Percentiles rank a stretch among this genome's conserved stretches.
Evolutionary conservation across 768 basidiomycete genomes (phyloP).

Genomic region (Lentinula sp.): DNA sequence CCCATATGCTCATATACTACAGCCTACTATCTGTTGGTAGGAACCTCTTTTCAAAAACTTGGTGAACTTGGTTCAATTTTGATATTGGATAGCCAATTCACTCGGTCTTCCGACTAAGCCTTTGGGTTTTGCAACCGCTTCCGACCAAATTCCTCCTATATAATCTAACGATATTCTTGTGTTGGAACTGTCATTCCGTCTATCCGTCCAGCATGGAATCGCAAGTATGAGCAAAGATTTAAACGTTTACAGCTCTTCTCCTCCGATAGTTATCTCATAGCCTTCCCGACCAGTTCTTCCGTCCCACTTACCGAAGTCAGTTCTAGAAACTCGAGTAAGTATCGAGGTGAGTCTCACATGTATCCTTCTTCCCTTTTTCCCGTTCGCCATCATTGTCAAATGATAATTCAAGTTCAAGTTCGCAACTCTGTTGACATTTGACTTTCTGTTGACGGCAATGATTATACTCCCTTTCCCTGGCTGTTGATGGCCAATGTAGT

Average conservation of each 20-base stretch:
- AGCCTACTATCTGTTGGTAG: neutral
- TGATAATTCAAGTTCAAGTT: neutral
- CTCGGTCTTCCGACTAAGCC: neutral
- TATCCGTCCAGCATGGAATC: neutral
- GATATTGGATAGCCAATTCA: neutral
- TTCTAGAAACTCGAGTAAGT: neutral
- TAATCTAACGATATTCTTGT: neutral
- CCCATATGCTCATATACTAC: neutral
- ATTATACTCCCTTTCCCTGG: neutral
- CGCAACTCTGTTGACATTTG: neutral
- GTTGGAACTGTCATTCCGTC: neutral
- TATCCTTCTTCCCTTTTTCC: neutral
- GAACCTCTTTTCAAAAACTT: neutral
- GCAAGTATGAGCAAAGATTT: neutral
- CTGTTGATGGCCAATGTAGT: neutral
- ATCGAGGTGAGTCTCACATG: neutral
- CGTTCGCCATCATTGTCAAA: neutral
- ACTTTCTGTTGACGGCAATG: neutral
- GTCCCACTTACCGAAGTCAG: neutral
- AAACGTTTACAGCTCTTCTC: neutral
- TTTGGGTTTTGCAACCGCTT: neutral
- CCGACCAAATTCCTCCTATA: neutral
- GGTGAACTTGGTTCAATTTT: neutral
- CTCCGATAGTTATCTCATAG: too few species aligned
- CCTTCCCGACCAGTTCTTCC: neutral